Conservation (phyloP, 495 filamentous ascomycete species). For the Elaphomyces granulatus region DNA sequence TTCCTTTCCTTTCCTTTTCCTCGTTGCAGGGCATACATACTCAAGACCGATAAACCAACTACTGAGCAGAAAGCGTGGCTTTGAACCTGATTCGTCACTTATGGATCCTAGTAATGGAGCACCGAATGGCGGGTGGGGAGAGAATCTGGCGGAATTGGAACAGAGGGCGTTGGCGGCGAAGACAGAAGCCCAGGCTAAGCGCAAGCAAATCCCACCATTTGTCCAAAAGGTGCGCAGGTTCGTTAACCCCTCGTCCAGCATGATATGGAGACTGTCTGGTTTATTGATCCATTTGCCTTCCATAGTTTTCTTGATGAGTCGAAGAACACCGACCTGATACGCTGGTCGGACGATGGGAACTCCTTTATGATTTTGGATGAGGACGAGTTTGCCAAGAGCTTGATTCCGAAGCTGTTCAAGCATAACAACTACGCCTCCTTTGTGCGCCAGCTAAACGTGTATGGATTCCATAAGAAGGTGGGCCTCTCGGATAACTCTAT, state of each 20-base stretch:
- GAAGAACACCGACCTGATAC: conserved; percentile 85
- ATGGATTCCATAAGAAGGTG: conserved; percentile 97
- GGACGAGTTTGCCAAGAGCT: conserved; percentile 93
- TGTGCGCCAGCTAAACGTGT: conserved; percentile 97
- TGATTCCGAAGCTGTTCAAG: conserved; percentile 97
- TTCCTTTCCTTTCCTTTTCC: too few relatives aligned
- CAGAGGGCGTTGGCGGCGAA: conserved; percentile 61
- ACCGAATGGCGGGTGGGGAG: conserved; percentile 34
- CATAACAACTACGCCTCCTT: conserved; percentile 99
- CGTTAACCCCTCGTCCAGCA: conserved; percentile 10
- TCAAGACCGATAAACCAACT: conserved; percentile 48
- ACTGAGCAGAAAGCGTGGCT: conserved; percentile 32
- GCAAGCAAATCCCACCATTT: conserved; percentile 94
- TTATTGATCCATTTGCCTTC: conserved; percentile 6
- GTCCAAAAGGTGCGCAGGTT: conserved; percentile 98
- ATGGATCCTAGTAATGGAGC: conserved; percentile 25
- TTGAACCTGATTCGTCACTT: conserved; percentile 35
- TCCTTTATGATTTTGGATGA: conserved; percentile 96
- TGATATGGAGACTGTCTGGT: not conserved
- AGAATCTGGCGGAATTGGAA: conserved; percentile 64
- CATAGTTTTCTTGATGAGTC: conserved; percentile 80
- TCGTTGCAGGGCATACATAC: too few relatives aligned
- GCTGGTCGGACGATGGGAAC: conserved; percentile 92
- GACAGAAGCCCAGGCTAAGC: conserved; percentile 66
- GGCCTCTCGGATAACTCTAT: conserved; percentile 95